Evolutionary conservation across 106 monocot species (phyloP).

Genomic region (Platanthera zijinensis): DNA sequence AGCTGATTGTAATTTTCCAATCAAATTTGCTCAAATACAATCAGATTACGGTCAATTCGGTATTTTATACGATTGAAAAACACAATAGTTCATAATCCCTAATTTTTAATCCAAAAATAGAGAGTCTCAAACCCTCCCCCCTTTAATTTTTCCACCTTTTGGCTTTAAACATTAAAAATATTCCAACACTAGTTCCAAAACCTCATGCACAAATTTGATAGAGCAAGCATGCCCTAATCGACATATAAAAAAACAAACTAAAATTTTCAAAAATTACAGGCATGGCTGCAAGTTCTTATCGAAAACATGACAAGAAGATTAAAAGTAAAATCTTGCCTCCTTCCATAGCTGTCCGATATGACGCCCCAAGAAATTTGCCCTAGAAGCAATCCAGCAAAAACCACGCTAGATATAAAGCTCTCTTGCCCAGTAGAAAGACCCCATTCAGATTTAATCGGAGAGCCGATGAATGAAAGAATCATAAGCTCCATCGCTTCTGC

Average conservation of each 20-base stretch:
- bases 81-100: no score
- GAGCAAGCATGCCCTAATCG: neutral
- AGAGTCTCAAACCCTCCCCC: no score
- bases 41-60: no score
- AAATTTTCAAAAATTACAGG: neutral
- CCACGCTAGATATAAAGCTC: conserved; percentile 57
- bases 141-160: no score
- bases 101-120: no score
- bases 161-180: no score
- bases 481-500: conserved; percentile 81
- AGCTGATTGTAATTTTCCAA: no score
- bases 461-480: conserved; percentile 74
- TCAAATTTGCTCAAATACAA: no score
- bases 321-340: conserved; percentile 24
- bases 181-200: no score
- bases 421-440: conserved; percentile 33
- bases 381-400: conserved; percentile 60
- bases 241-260: neutral
- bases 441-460: conserved; percentile 46
- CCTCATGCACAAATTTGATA: neutral
- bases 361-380: conserved; percentile 62
- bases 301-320: neutral
- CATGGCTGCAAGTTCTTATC: neutral
- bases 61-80: no score
- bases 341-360: conserved; percentile 53